Conservation (phyloP, 176 grass and related monocot species). For the Canna indica region DNA sequence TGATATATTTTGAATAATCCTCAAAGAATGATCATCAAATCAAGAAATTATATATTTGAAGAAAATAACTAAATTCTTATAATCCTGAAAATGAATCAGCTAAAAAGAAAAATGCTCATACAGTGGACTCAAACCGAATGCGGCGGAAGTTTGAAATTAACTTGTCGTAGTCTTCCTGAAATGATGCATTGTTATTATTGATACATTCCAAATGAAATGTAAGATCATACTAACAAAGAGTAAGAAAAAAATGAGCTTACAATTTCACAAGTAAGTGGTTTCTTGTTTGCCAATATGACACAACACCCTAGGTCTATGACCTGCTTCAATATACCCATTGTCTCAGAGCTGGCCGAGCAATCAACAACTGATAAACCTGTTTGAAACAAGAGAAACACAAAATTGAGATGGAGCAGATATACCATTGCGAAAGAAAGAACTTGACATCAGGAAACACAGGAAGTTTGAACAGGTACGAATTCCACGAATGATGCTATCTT, state of each 20-base stretch:
- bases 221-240: background rate
- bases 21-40: background rate
- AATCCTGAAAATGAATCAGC: background rate
- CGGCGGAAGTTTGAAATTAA: conserved; percentile 49
- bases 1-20: too few relatives aligned
- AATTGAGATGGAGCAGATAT: background rate
- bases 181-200: conserved; percentile 9
- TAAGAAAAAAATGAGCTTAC: conserved; percentile 30
- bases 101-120: conserved; percentile 28
- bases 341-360: conserved; percentile 77
- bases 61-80: background rate
- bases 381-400: conserved; percentile 1
- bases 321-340: conserved; percentile 46
- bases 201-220: background rate
- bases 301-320: conserved; percentile 49
- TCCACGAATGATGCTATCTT: background rate
- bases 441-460: background rate
- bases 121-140: conserved; percentile 91
- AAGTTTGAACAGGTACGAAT: background rate
- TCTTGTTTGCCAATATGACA: conserved; percentile 77
- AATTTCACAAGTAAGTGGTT: conserved; percentile 66
- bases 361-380: conserved; percentile 80
- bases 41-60: background rate
- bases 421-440: background rate
- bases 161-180: conserved; percentile 77